Evolutionary conservation across 202 grass and related monocot genomes (phyloP), one percentile per base, ranked within the genome.

Genomic region (Schoenoplectus tabernaemontani): DNA sequence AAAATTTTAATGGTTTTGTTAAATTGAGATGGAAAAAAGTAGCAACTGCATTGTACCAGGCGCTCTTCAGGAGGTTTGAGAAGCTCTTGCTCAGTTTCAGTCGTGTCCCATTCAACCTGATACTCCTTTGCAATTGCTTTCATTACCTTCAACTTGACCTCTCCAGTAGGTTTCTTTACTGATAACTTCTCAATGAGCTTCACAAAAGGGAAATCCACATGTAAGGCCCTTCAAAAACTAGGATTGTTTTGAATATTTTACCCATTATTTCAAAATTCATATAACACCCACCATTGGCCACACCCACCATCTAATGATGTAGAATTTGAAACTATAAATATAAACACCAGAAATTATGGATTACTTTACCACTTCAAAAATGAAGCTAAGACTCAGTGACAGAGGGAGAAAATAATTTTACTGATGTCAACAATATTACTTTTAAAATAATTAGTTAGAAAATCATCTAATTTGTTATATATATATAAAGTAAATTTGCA

Each of bases 111-210:
- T 68, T 91, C 72, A 44, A 99, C 83, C 65, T 95, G 91, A 70
- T 89, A 88, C 56, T 95, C 92, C 72, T 96, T 96, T 78, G 92
- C 96, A 85, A 96, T 99, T 80, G 91, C 92, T 82, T 93, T 99
- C 30, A 99, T 86, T 72, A 89, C 76, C 81, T 99, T 99, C 28
- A 96, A 73, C 77, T 99, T 96, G 80, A 74, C 82, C 83, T 96
- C 86, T 61, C 92, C 96, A 80, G 85, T 92, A 62, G 90, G 96
- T 75, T 95, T 96, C 87, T 87, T 90, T 56, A 93, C 86, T 15
- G 96, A 99, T 38, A 99, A 85, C 70, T 99, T 99, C 88, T 96
- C 92, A 47, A 99, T 96, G 57, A 99, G 82, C 96, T 99, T 85
- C 69, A 86, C 32, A 87, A 89, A 64, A 19, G n/a, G n/a, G 70